These are phyloP conservation scores for Inga oerstediana DNA, from an alignment of 306 rosid genomes.

Conservation along the genomic window DNA sequence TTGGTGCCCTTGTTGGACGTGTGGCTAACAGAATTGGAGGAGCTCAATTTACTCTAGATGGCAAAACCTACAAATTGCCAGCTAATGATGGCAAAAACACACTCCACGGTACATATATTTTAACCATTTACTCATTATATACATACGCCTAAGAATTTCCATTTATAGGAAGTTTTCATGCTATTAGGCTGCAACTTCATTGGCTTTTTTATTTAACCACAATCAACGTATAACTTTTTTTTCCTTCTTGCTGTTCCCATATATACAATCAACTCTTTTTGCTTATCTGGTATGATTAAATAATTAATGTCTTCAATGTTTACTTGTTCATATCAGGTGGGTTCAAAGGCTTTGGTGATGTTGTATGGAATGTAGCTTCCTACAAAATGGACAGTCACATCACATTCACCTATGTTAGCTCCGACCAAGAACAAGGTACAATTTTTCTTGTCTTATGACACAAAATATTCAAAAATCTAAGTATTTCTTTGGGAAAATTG, in stretches of 20 bases:
- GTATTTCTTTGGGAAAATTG: too few relatives aligned
- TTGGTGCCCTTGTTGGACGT: background rate
- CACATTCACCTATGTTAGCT: slow-evolving; percentile 52
- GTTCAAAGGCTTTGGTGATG: slow-evolving; percentile 55
- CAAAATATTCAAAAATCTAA: background rate
- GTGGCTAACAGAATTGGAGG: background rate
- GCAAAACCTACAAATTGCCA: background rate
- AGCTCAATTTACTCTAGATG: background rate
- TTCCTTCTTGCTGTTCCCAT: background rate
- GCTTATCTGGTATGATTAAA: too few relatives aligned
- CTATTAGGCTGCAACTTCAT: too few relatives aligned
- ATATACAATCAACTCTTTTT: background rate
- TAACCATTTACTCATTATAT: too few relatives aligned
- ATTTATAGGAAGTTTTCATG: too few relatives aligned
- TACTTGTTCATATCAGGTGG: slow-evolving; percentile 52
- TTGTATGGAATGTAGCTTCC: slow-evolving; percentile 52
- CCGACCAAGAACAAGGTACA: slow-evolving; percentile 67
- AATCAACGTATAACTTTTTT: too few relatives aligned
- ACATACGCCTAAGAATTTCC: too few relatives aligned
- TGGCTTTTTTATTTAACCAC: too few relatives aligned
- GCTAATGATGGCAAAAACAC: background rate
- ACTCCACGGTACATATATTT: background rate
- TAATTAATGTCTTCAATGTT: background rate
- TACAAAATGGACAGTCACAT: slow-evolving; percentile 46
- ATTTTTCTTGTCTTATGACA: background rate